Base-by-base conservation (phyloP, 2,329 filamentous ascomycete species). In the Thielaviopsis euricoi region DNA sequence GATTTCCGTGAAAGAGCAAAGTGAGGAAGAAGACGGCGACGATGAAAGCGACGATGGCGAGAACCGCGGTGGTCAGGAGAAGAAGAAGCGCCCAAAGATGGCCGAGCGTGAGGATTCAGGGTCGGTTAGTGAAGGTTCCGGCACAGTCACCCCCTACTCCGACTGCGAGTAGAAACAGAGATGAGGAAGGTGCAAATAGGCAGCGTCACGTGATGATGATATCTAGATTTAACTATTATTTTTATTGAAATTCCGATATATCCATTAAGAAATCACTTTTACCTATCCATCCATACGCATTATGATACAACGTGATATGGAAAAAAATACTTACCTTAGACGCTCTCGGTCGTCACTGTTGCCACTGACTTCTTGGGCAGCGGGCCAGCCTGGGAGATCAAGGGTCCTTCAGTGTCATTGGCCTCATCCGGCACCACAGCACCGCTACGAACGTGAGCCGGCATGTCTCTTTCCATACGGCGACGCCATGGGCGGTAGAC, bases 401-500 rank as follows among this genome's bases (percentile, higher is more conserved):
- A 37, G 9, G 40, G 49, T 17, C 46, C 56, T 33, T 62, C 61
- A 17, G 19, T 56, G 6, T 53, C 49, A 25, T 58, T 54, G 2
- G 40, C 21, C 29, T 40, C 22, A 6, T 10, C 33, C 29, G 52
- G 46, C 48, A 23, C 29, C 12, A 37, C 23, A 12, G 26, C 52
- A 12, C 52, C 58, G 22, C 52, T 54, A 10, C 58, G 43, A 19
- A 57, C 46, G 51, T 59, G 53, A 21, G 50, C 56, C 15, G 64
- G 65, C 53, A 63, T 65, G 46, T 75, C 72, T 62, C 55, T 57
- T 53, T 60, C 58, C 21, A 77, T 70, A 9, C 72, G 69, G 50
- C 71, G 68, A 26, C 88, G 78, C 90, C 91, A 96, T 0, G 87
- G 87, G 62, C 78, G 79, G 67, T 96, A 96, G 0, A 86, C 67